Evolutionary conservation across 768 basidiomycete species (phyloP).

Genomic region (Atractiella rhizophila): DNA sequence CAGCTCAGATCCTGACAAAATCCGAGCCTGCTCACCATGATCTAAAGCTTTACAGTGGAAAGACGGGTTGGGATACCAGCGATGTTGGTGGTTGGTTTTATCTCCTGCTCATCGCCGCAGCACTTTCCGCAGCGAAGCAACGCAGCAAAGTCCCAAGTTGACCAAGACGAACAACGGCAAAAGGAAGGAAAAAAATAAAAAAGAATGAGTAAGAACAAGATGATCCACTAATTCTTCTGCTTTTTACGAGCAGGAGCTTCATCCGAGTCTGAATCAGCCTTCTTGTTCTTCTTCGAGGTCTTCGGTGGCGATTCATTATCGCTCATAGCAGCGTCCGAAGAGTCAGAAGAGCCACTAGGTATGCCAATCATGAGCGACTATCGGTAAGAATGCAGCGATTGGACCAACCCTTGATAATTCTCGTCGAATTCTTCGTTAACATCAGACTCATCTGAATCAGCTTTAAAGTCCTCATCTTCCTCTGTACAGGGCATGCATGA

Average conservation of each 20-base stretch:
- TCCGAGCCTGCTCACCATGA: neutral
- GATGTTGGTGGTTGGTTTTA: no score
- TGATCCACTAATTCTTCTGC: slow-evolving; percentile 20
- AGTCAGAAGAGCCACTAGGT: slow-evolving; percentile 5
- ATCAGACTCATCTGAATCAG: slow-evolving; percentile 18
- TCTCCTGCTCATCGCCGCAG: no score
- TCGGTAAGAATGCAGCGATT: slow-evolving; percentile 2
- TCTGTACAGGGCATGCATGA: slow-evolving; percentile 1
- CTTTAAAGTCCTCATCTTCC: slow-evolving; percentile 85
- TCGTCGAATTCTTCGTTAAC: slow-evolving; percentile 12
- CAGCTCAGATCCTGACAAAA: neutral
- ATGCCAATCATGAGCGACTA: no score
- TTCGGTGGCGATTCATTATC: slow-evolving; percentile 11
- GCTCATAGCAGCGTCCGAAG: neutral
- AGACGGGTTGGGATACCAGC: neutral
- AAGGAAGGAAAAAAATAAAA: neutral
- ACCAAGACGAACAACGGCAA: no score
- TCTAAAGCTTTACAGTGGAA: neutral
- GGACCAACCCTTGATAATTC: neutral
- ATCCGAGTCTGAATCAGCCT: slow-evolving; percentile 26
- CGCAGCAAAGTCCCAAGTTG: no score
- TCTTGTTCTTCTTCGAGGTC: slow-evolving; percentile 33
- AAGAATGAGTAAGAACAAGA: neutral
- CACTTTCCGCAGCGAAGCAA: no score
- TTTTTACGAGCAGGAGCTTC: slow-evolving; percentile 12